Conservation (phyloP, 2,329 filamentous ascomycete genomes). For the Pseudogymnoascus sp. region DNA sequence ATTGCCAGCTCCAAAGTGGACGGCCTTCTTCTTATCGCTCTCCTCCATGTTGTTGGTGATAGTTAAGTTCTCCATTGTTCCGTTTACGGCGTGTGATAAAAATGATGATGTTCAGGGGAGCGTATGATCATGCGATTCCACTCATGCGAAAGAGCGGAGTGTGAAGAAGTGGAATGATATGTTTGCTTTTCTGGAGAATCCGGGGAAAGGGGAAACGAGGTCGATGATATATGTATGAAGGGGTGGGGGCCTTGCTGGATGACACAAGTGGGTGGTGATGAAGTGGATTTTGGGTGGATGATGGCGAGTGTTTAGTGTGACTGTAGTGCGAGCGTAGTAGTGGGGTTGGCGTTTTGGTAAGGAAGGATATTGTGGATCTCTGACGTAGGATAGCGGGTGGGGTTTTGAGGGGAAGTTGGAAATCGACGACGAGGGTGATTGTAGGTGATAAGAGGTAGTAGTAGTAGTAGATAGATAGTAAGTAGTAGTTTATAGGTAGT, state of each 20-base stretch:
- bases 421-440: not conserved
- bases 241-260: not conserved
- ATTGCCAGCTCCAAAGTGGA: constrained; percentile 83
- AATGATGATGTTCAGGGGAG: not conserved
- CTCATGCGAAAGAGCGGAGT: not conserved
- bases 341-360: not conserved
- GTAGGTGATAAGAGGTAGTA: not conserved
- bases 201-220: not conserved
- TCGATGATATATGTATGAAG: not conserved
- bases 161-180: not conserved
- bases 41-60: not conserved
- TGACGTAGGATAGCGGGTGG: not conserved
- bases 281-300: not conserved
- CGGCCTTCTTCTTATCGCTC: constrained; percentile 52
- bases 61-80: not conserved
- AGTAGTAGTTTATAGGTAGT: not conserved
- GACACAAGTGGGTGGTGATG: constrained; percentile 5
- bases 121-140: not conserved
- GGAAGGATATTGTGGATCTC: not conserved
- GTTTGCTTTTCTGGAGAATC: not conserved
- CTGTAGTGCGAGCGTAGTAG: not conserved
- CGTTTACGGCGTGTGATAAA: not conserved
- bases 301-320: not conserved
- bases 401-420: not conserved
- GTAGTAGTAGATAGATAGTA: too few species aligned